Base-by-base conservation (phyloP, 306 rosid species). In the Malus sieversii region DNA sequence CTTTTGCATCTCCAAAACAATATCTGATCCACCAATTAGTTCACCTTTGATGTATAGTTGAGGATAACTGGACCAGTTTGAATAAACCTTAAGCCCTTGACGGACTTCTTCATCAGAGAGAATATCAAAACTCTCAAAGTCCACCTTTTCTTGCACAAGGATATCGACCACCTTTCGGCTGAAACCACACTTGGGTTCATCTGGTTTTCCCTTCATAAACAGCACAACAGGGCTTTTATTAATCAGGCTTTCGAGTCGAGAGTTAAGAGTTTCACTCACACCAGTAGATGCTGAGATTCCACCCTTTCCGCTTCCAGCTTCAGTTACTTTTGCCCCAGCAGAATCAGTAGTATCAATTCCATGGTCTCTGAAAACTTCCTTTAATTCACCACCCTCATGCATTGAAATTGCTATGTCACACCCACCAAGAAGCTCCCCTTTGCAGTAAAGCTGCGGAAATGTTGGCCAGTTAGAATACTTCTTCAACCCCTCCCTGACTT, bases 41-140 rank as follows among this genome's bases (percentile, higher is more conserved):
- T 95, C 93, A 10, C 90, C 87, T 82, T 83, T 88, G 52, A 95
- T 83, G 77, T 95, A 90, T 27, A 95, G 82, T 74, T 92, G 97
- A 27, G 98, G 98, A 76, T 90, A 95, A 77, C 98, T 92, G 51
- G 98, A 95, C 98, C 98, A 95, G 82, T 95, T 95, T 59, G 98
- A 95, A 75, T 82, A 85, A 75, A 86, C 93, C 86, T 95, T 95
- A 22, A 95, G 89, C 71, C 98, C 98, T 79, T 87, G 95, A 82
- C 97, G 97, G 61, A 90, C 84, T 69, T 92, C 95, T 29, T 90
- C 98, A 61, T 92, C 97, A 25, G 90, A 68, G 78, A 95, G 95
- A 80, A 95, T 86, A 85, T 95, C 96, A 52, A 92, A 90, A 77
- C 88, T 88, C 75, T 85, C 84, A 64, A 95, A 95, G 12, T 75